Evolutionary conservation across 306 rosid species (phyloP).

Genomic region (Quercus suber): DNA sequence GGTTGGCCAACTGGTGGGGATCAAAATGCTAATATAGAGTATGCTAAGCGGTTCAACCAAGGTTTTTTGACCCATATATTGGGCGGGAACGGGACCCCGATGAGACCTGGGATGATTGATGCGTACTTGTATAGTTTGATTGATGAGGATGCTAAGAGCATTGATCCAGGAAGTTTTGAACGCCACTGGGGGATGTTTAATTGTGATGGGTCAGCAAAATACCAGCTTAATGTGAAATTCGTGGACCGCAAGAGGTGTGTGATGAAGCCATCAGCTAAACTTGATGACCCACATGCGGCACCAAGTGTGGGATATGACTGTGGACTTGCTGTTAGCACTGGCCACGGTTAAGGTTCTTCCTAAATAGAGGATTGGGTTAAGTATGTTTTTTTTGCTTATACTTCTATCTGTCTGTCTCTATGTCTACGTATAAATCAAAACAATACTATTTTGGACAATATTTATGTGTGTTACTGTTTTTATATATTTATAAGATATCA

Average conservation of each 20-base stretch:
- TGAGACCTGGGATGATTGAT: conserved; percentile 61
- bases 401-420: too few species aligned
- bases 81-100: conserved; percentile 68
- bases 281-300: conserved; percentile 40
- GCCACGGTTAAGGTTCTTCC: conserved; percentile 52
- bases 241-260: conserved; percentile 62
- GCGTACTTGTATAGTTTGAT: conserved; percentile 61
- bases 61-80: conserved; percentile 61
- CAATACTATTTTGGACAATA: too few species aligned
- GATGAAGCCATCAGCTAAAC: conserved; percentile 45
- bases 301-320: conserved; percentile 63
- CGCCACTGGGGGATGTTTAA: conserved; percentile 81
- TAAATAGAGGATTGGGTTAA: too few species aligned
- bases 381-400: too few species aligned
- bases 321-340: conserved; percentile 58
- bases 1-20: conserved; percentile 89
- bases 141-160: conserved; percentile 72
- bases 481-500: too few species aligned
- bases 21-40: conserved; percentile 49
- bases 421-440: too few species aligned
- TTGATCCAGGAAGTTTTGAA: conserved; percentile 74
- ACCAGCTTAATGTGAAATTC: conserved; percentile 55
- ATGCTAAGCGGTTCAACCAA: conserved; percentile 58
- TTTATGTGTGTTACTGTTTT: too few species aligned
- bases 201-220: conserved; percentile 65